Base-by-base conservation (phyloP, 2,329 filamentous ascomycete species). In the Emmonsia crescens region DNA sequence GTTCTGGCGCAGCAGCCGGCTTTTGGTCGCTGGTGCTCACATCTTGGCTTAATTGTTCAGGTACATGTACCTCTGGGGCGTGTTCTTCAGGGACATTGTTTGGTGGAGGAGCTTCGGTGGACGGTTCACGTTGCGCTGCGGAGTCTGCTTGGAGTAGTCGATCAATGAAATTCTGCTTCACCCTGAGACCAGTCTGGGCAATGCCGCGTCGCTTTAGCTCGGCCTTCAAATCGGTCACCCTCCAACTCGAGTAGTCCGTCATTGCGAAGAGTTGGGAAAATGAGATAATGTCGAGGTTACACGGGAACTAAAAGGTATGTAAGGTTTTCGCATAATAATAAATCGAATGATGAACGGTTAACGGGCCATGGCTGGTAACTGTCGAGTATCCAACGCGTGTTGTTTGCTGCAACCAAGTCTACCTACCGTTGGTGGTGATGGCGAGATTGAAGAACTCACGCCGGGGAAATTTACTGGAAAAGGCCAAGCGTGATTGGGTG, bases 131-230 rank as follows among this genome's bases (percentile, higher is more conserved):
- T 14, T 42, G 48, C 24, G 33, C 60, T 14, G 42, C 68, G 2
- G 67, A 67, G 61, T 78, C 76, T 46, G 72, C 69, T 62, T 80
- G 76, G 14, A 78, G 71, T 54, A 93, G 75, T 63, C 87, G 83
- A 63, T 86, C 82, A 61, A 92, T 80, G 55, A 91, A 75, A 33
- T 79, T 73, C 58, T 78, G 82, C 63, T 88, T 88, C 29, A 85
- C 81, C 72, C 91, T 89, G 59, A 91, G 80, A 9, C 89, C 89
- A 29, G 83, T 83, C 64, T 85, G 82, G 5, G 85, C 78, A 46
- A 92, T 82, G n/a, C 85, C 85, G 65, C 88, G 83, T 62, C 79
- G 80, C 75, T 89, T 91, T 49, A 92, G 80, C 77, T 91, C 88
- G 27, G 84, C 83, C 74, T 87, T 88, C 62, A 93, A 81, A 69